Evolutionary conservation across 805 yeast species (phyloP), one percentile per base, ranked within the genome.

Genomic region (Candida glaebosa): DNA sequence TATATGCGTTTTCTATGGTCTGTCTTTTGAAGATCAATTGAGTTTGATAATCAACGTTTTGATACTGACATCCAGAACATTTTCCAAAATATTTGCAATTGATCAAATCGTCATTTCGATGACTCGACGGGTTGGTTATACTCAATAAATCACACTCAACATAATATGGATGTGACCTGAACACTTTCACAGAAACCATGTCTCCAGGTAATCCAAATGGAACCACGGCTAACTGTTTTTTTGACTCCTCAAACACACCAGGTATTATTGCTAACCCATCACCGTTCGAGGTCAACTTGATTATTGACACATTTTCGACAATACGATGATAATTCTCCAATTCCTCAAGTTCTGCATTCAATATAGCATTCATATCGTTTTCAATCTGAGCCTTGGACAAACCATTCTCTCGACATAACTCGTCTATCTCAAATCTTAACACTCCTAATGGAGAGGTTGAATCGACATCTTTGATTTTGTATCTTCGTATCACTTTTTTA

Each of bases 11-110:
- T 18, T 61, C 73, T 19, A 93, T 84, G 2, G 95, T 89, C 19
- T 78, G 66, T 46, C 78, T 75, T 60, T 93, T 93, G 56, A 85
- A 73, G 39, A 62, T 65, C 40, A 93, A 69, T 64, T 91, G 98
- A 32, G 81, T 72, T 1, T 73, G 73, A 58, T 93, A 93, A 2
- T 76, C 71, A 25, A 89, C 66, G 60, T 80, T 80, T 59, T 93
- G 98, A 58, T 81, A 88, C 65, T 93, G 98, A 61, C 98, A 90
- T 3, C 98, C 98, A 1, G 96, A 87, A 60, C 97, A 90, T 48
- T 79, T 79, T 10, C 96, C 96, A 65, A 91, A 93, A 65, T 93
- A 93, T 48, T 78, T 73, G 65, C 96, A 88, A 49, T 75, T 75
- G 42, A 84, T 79, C 39, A 85, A 71, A 4, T 67, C 57, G 51